Evolutionary conservation across 805 yeast species (phyloP), one percentile per base, ranked within the genome.

Genomic region (Metschnikowia lochheadii): DNA sequence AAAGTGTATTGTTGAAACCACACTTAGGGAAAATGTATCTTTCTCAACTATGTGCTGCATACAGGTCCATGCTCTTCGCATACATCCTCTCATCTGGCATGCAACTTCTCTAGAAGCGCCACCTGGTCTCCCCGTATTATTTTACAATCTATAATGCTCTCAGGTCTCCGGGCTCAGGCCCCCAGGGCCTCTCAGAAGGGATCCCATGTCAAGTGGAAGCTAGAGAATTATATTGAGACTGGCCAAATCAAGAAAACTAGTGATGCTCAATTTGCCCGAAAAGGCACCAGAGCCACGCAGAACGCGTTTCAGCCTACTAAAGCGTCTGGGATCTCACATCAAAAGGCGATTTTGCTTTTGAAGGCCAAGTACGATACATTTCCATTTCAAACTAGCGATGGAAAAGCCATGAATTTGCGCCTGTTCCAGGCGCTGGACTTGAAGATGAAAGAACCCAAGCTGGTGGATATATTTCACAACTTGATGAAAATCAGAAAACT

Each of bases 311-410:
- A 33, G 32, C 21, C 43, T 14, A 26, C 44, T 5, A 39, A 34
- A 15, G 36, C 14, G 13, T 31, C 37, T 13, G 52, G 51, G 4
- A 34, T 48, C 40, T 38, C 57, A 11, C 54, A 52, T 11, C 60
- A 56, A 43, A 56, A 65, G 48, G 67, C 68, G 5, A 57, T 72
- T 7, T 53, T 64, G 36, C 46, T 67, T 7, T 56, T 73, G 35
- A 59, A 61, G 47, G 55, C 65, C 26, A 68, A 63, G 46, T 72
- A 64, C 52, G 75, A 70, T 46, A 56, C 53, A 38, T 49, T 50
- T 35, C 49, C 55, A 6, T 56, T 73, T 15, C 63, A 62, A 14
- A 61, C 64, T 36, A 51, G 48, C 2, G 44, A 59, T 7, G 74
- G 74, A 7, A 52, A 60, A 14, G 43, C 41, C 2, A 56, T 72